Conservation (phyloP, 2,329 filamentous ascomycete species). For the Podosphaera xanthii region DNA sequence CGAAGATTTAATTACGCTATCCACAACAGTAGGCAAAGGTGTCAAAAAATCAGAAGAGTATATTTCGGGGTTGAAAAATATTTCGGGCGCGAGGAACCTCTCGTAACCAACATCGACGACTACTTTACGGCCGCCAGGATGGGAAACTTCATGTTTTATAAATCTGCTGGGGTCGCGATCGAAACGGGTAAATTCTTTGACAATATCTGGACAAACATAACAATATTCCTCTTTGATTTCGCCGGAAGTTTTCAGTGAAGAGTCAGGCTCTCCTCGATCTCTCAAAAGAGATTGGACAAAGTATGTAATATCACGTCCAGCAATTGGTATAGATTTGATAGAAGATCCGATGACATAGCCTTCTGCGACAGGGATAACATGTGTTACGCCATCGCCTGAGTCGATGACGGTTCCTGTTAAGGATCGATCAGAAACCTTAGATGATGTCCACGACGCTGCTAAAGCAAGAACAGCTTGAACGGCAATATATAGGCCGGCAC, state of each 20-base stretch:
- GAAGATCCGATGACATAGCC: constrained; percentile 97
- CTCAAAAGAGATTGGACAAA: constrained; percentile 92
- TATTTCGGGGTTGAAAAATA: constrained; percentile 99
- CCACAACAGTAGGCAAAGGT: constrained; percentile 79
- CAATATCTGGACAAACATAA: constrained; percentile 95
- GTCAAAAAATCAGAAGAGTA: constrained; percentile 98
- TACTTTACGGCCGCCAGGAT: constrained; percentile 66
- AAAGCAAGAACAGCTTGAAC: constrained; percentile 93
- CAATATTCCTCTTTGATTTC: constrained; percentile 98
- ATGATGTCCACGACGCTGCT: constrained; percentile 94
- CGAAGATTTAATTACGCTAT: constrained; percentile 89
- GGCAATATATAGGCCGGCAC: constrained; percentile 93
- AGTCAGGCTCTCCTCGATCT: constrained; percentile 90
- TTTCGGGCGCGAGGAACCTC: constrained; percentile 91
- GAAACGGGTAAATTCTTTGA: constrained; percentile 91
- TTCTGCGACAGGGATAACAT: constrained; percentile 95
- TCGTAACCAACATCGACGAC: constrained; percentile 91
- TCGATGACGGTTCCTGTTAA: constrained; percentile 96
- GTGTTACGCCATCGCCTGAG: constrained; percentile 94
- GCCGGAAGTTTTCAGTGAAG: constrained; percentile 89
- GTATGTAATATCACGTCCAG: constrained; percentile 93
- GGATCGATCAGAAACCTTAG: constrained; percentile 88
- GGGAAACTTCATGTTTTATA: constrained; percentile 66
- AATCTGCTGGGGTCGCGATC: constrained; percentile 84
- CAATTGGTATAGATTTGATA: constrained; percentile 97